Evolutionary conservation across 495 filamentous ascomycete genomes (phyloP), one percentile per base, ranked within the genome.

Genomic region (Hyaloscypha bicolor): DNA sequence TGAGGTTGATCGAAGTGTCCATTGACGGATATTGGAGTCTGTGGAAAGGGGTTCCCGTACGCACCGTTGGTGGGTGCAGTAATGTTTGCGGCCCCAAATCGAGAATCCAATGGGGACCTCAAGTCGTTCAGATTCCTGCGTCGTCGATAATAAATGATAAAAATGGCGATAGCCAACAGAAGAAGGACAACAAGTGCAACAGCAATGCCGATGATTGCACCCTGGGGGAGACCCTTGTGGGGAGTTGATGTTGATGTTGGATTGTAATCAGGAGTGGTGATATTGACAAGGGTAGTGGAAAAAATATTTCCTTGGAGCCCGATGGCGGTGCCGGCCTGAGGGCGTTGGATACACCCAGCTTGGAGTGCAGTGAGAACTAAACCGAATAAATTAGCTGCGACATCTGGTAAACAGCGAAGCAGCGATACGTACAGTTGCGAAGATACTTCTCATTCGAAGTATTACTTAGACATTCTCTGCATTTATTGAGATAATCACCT

Each of bases 231-330:
- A 19, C 79, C 78, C 19, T 62, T 42, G 8, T 65, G 51, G 71
- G 67, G 25, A 69, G 72, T 12, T 72, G 78, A 35, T 25, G 60
- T 59, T 9, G 63, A n/a, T 12, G 31, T 39, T 29, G 48, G 65
- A 45, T 55, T 32, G 32, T 63, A 19, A 9, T 58, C 68, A 4
- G 83, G 81, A 9, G 71, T 75, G 21, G 78, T 80, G 55, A 78
- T 76, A 31, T 79, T 79, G 33, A 84, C 74, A 0, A 77, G 74
- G 32, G 67, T 63, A 9, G 60, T 63, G 35, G 80, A 79, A 52
- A 92, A 87, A 3, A 87, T 73, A 32, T 79, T 70, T 37, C 84
- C 81, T 14, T 76, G 56, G n/a, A 86, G 60, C 11, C 79, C 79
- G 33, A 86, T 62, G 14, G 76, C 79, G 2, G 71, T 65, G 6